Conservation (phyloP, 345 rosid genomes). For the Eucalyptus grandis region DNA sequence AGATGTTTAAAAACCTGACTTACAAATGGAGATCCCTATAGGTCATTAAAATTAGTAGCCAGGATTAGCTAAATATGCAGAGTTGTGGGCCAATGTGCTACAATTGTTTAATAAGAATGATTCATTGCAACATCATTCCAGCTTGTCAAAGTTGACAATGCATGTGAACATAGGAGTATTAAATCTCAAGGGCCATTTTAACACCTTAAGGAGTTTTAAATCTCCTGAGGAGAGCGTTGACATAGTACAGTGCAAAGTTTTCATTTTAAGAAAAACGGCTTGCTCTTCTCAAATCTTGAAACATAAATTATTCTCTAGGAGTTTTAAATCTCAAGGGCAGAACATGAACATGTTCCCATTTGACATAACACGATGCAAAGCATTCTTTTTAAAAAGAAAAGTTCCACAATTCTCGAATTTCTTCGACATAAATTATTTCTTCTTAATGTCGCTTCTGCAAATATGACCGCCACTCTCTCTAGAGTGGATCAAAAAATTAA, state of each 20-base stretch:
- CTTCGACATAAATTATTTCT: not conserved
- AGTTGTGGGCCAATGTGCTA: not conserved
- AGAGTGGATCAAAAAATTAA: not conserved
- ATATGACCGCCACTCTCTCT: not conserved
- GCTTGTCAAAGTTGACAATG: not conserved
- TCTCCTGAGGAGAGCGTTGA: fast-evolving
- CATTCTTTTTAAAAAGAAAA: not conserved
- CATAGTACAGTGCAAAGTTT: not conserved
- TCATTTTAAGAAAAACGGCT: fast-evolving
- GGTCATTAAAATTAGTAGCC: not conserved
- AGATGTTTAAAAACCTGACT: not conserved
- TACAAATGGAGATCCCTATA: not conserved
- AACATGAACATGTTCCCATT: not conserved
- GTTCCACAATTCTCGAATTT: not conserved
- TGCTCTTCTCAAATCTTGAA: fast-evolving
- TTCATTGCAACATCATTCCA: not conserved
- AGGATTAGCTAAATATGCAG: not conserved
- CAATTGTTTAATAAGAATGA: not conserved
- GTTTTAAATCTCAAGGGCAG: not conserved
- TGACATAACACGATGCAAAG: not conserved
- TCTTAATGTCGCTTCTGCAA: not conserved
- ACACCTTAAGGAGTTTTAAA: not conserved
- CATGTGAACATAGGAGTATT: not conserved
- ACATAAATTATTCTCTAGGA: not conserved
- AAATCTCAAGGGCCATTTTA: not conserved